These are phyloP conservation scores for Geopyxis carbonaria DNA, from an alignment of 495 filamentous ascomycete species.

Conservation along the genomic window DNA sequence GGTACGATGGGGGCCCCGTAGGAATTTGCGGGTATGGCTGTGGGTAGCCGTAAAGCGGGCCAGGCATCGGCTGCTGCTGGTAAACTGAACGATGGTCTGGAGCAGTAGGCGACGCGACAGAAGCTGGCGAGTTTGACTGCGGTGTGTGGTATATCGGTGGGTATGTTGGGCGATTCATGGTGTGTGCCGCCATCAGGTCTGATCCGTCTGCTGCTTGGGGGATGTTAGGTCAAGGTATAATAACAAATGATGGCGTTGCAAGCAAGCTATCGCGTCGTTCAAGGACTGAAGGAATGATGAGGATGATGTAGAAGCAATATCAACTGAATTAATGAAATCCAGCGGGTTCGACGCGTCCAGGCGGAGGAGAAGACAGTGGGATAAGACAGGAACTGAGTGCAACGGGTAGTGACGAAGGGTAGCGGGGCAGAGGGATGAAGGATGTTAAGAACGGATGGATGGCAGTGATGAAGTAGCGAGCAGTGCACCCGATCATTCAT, in stretches of 20 bases:
- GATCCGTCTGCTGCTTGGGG: conserved; percentile 49
- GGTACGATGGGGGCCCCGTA: conserved; percentile 52
- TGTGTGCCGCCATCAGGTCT: conserved; percentile 87
- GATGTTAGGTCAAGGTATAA: conserved; percentile 11
- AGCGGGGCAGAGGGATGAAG: conserved; percentile 5
- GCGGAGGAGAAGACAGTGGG: too few species aligned
- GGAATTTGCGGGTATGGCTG: conserved; percentile 51
- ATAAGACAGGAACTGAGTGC: too few species aligned
- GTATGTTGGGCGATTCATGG: conserved; percentile 66
- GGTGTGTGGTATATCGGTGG: conserved; percentile 93
- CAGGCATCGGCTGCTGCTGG: conserved; percentile 58
- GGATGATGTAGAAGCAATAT: conserved; percentile 2
- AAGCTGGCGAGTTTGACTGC: conserved; percentile 90
- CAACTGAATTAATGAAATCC: too few species aligned
- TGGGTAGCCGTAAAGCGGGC: conserved; percentile 60
- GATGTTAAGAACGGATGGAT: too few species aligned
- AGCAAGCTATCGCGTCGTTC: too few species aligned
- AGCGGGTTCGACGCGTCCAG: too few species aligned
- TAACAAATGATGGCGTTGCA: not conserved
- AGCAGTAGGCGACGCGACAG: conserved; percentile 72
- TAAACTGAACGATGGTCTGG: conserved; percentile 81
- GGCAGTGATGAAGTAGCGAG: not conserved
- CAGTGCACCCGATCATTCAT: too few species aligned
- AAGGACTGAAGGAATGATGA: not conserved
- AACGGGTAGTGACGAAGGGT: conserved; percentile 2